A percentile compares a stretch with the other conserved stretches of the same genome.
phyloP scores from a whole-genome alignment of 805 yeast species.

The Torulaspora quercuum region DNA sequence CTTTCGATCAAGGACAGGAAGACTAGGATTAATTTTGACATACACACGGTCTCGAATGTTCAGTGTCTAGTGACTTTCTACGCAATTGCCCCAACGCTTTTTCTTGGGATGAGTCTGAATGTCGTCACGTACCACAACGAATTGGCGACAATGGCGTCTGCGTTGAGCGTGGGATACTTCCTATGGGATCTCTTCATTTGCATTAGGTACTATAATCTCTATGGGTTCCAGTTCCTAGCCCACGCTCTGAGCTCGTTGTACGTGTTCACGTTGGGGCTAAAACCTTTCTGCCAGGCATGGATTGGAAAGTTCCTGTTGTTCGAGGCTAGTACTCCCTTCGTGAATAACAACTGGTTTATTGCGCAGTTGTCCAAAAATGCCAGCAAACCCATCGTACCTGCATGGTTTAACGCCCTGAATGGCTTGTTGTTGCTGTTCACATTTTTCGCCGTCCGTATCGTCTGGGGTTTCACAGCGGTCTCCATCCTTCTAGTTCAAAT shows the following conservation, averaged over 20 bases:
- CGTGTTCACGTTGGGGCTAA: slow-evolving; percentile 61
- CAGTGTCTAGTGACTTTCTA: slow-evolving; percentile 68
- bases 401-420: slow-evolving; percentile 53
- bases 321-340: slow-evolving; percentile 92
- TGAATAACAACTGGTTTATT: slow-evolving; percentile 89
- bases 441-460: slow-evolving; percentile 73
- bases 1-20: slow-evolving; percentile 42
- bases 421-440: slow-evolving; percentile 65
- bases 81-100: slow-evolving; percentile 60
- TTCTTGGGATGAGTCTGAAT: slow-evolving; percentile 46
- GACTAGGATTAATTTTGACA: slow-evolving; percentile 72
- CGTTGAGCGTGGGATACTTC: slow-evolving; percentile 81
- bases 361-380: slow-evolving; percentile 68
- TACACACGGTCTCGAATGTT: slow-evolving; percentile 84
- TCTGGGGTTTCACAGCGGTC: slow-evolving; percentile 85
- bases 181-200: slow-evolving; percentile 85
- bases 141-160: slow-evolving; percentile 68
- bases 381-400: slow-evolving; percentile 43
- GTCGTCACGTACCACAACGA: slow-evolving; percentile 68
- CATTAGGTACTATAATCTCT: slow-evolving; percentile 54
- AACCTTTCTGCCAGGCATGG: slow-evolving; percentile 78
- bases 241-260: slow-evolving; percentile 81
- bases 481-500: slow-evolving; percentile 47
- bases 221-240: slow-evolving; percentile 76
- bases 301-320: slow-evolving; percentile 78